Conservation (phyloP, 1,139 yeast species). For the Wickerhamiella pararugosa region DNA sequence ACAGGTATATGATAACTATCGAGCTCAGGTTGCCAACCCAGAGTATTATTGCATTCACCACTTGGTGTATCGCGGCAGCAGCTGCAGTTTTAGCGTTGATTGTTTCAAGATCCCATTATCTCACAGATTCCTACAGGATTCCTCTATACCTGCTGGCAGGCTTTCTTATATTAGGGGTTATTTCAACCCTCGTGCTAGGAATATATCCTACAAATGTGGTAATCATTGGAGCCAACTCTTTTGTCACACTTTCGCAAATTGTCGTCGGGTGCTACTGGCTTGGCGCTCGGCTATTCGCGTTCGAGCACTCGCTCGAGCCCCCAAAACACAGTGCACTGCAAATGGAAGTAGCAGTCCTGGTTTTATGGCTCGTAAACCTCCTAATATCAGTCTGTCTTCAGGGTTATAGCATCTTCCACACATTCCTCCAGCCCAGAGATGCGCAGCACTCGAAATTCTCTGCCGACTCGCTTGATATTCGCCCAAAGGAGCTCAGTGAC, state of each 20-base stretch:
- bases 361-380: no score
- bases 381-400: no score
- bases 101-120: slow-evolving; percentile 14
- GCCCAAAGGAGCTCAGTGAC: no score
- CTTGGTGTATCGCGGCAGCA: slow-evolving; percentile 11
- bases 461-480: no score
- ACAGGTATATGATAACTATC: slow-evolving; percentile 18
- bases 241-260: slow-evolving; percentile 2
- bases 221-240: slow-evolving; percentile 9
- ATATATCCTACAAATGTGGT: slow-evolving; percentile 12
- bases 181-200: slow-evolving; percentile 9
- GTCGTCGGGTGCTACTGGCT: slow-evolving; percentile 14
- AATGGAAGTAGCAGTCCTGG: neutral
- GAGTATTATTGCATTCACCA: slow-evolving; percentile 15
- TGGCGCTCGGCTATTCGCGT: slow-evolving; percentile 5
- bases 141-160: slow-evolving; percentile 14
- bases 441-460: no score
- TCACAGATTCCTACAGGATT: slow-evolving; percentile 9
- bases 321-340: neutral
- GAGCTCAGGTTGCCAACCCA: slow-evolving; percentile 18
- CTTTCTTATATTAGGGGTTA: slow-evolving; percentile 9
- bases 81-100: slow-evolving; percentile 15
- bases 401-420: no score
- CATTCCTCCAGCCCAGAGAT: no score
- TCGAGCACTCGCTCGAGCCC: neutral